Evolutionary conservation across 2,329 filamentous ascomycete genomes (phyloP).

Genomic region (Neurospora sp.): DNA sequence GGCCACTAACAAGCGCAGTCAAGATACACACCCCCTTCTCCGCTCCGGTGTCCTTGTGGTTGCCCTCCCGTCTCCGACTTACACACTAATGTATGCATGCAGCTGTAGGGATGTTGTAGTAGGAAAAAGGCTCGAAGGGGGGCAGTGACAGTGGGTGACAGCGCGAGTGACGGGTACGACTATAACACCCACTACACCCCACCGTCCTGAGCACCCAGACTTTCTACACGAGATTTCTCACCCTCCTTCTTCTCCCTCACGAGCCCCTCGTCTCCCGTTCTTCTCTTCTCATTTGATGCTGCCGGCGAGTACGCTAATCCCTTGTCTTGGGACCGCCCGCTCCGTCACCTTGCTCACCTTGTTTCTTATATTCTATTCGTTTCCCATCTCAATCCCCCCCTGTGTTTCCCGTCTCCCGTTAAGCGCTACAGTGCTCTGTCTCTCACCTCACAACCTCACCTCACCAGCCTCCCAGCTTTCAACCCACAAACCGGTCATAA

Average conservation of each 20-base stretch:
- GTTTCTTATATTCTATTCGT: conserved; percentile 31
- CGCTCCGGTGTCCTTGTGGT: conserved; percentile 1
- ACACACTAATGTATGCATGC: background rate
- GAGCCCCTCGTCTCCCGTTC: conserved; percentile 48
- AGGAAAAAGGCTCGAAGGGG: background rate
- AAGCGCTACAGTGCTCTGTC: conserved; percentile 29
- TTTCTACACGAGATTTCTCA: conserved; percentile 31
- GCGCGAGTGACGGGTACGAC: conserved; percentile 5
- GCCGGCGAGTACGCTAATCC: conserved; percentile 53
- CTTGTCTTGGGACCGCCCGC: conserved; percentile 46
- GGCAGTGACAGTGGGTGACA: background rate
- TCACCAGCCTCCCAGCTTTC: conserved; percentile 26
- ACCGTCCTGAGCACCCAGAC: conserved; percentile 32
- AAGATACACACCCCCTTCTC: background rate
- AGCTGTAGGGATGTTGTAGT: background rate
- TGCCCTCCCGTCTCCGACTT: background rate
- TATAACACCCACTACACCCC: conserved; percentile 38
- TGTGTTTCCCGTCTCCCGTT: conserved; percentile 26
- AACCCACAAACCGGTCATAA: conserved; percentile 28
- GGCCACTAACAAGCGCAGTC: background rate
- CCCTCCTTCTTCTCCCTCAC: conserved; percentile 42
- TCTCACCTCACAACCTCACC: conserved; percentile 20
- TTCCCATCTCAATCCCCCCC: conserved; percentile 24
- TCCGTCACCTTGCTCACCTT: conserved; percentile 37
- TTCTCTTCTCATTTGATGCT: conserved; percentile 48